Evolutionary conservation across 108 stramenopile genomes (phyloP).

Genomic region (Cyclostephanos tholiformis): DNA sequence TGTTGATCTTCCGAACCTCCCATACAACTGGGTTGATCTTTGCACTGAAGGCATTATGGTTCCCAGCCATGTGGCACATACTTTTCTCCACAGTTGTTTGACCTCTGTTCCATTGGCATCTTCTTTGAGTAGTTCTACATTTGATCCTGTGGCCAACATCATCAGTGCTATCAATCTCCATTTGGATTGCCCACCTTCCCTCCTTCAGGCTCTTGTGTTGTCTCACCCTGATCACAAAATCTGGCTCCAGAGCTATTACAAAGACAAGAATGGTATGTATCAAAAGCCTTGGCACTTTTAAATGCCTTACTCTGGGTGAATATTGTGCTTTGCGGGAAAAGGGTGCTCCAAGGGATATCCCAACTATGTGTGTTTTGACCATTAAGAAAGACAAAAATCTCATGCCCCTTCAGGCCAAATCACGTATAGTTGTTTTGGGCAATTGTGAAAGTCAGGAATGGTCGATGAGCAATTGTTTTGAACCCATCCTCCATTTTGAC

Average conservation of each 20-base stretch:
- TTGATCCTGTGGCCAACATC: neutral
- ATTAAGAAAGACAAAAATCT: slow-evolving; percentile 18
- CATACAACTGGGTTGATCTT: neutral
- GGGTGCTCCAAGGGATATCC: slow-evolving; percentile 17
- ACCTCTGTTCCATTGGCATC: neutral
- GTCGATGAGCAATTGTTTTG: slow-evolving; percentile 16
- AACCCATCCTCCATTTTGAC: slow-evolving; percentile 23
- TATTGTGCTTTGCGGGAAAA: neutral
- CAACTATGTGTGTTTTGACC: slow-evolving; percentile 20
- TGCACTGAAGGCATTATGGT: neutral
- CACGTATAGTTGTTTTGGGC: slow-evolving; percentile 20
- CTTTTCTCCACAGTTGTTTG: neutral
- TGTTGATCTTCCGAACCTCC: neutral
- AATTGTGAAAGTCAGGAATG: slow-evolving; percentile 19
- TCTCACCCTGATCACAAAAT: neutral
- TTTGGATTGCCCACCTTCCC: neutral
- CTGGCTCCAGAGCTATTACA: neutral
- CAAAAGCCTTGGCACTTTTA: neutral
- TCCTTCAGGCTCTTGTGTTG: neutral
- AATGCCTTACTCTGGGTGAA: neutral
- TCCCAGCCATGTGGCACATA: neutral
- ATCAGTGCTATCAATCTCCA: slow-evolving; percentile 7
- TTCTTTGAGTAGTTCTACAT: neutral
- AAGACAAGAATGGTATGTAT: neutral
- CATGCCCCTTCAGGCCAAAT: slow-evolving; percentile 21